Base-by-base conservation (phyloP, 169 alveolate species). In the Plasmodium ovale region DNA sequence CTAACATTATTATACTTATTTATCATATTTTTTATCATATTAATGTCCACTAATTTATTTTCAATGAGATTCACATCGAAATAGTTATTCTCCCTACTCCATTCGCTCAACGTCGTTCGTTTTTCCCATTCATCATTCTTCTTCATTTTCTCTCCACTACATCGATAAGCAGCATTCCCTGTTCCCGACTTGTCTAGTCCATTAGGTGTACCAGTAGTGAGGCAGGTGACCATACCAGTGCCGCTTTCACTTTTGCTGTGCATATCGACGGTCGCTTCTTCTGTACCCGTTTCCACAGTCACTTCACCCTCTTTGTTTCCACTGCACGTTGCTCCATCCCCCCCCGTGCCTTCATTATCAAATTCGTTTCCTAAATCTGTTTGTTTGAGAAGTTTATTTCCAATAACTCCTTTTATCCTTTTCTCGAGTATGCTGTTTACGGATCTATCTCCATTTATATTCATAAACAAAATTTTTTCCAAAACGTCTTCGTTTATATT, bases 401-500 rank as follows among this genome's bases (percentile, higher is more conserved):
- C 88, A n/a, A 77, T 62, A 35, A 60, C 59, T n/a, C 12, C 58
- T 67, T 62, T 77, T 14, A 77, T 35, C 65, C 88, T 77, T 53
- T 25, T 49, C 53, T 77, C 69, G 21, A 77, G 16, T 16, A 77
- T 14, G 31, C 47, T 60, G 5, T 29, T 9, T 14, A 77, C 56
- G 3, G 39, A 60, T 51, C 88, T 49, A 51, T 68, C 88, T 16
- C 88, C 88, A 23, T 31, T 77, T n/a, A 77, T 58, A 77, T 77
- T 77, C 88, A 77, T 77, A 21, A 60, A 77, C 7, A 77, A 42
- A 19, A 77, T 77, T 62, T 47, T 77, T 47, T 77, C 88, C n/a
- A 77, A 77, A n/a, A 77, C 88, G 62, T 62, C 88, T 62, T 77
- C 88, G 54, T 77, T 77, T 3, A 77, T 35, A 44, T 77, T 67